Percentiles rank a stretch among this genome's conserved stretches.
Evolutionary conservation across 768 basidiomycete species (phyloP).

Genomic region (Mycena olivaceomarginata): DNA sequence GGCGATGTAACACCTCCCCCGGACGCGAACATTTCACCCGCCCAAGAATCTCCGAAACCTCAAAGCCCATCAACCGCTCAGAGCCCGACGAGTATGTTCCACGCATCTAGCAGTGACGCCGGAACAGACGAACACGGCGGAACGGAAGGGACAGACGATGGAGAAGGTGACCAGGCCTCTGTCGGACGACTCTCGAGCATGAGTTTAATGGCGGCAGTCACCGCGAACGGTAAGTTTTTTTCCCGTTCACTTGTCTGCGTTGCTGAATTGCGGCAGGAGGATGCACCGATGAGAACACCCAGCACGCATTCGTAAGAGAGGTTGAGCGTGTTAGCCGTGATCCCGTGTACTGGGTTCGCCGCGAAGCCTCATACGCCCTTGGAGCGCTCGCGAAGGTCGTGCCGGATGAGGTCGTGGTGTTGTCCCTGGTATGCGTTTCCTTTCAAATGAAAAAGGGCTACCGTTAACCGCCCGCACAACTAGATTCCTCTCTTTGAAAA

Average conservation of each 20-base stretch:
- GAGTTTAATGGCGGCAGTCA: constrained; percentile 93
- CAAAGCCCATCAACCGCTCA: constrained; percentile 24
- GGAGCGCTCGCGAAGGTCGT: constrained; percentile 93
- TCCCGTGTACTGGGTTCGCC: constrained; percentile 84
- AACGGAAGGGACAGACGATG: constrained; percentile 49
- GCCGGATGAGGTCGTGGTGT: constrained; percentile 81
- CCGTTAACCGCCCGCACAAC: constrained; percentile 24
- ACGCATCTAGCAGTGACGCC: constrained; percentile 23
- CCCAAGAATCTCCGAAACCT: constrained; percentile 6
- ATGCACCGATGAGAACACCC: constrained; percentile 71
- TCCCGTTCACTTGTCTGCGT: constrained; percentile 33
- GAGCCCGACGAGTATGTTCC: constrained; percentile 21
- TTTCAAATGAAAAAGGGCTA: not conserved
- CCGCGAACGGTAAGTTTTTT: constrained; percentile 79
- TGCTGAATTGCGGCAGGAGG: constrained; percentile 65
- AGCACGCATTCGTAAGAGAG: constrained; percentile 83
- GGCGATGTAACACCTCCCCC: not conserved
- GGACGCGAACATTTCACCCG: not conserved
- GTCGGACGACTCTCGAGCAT: constrained; percentile 93
- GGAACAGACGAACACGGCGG: constrained; percentile 37
- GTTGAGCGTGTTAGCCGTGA: constrained; percentile 81
- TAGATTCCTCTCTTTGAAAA: constrained; percentile 89
- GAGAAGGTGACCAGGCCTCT: constrained; percentile 82
- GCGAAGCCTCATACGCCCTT: constrained; percentile 92
- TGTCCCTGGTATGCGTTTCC: constrained; percentile 72